These are phyloP conservation scores for Fusarium oligoseptatum DNA, from an alignment of 2,329 filamentous ascomycete genomes.

Conservation along the genomic window DNA sequence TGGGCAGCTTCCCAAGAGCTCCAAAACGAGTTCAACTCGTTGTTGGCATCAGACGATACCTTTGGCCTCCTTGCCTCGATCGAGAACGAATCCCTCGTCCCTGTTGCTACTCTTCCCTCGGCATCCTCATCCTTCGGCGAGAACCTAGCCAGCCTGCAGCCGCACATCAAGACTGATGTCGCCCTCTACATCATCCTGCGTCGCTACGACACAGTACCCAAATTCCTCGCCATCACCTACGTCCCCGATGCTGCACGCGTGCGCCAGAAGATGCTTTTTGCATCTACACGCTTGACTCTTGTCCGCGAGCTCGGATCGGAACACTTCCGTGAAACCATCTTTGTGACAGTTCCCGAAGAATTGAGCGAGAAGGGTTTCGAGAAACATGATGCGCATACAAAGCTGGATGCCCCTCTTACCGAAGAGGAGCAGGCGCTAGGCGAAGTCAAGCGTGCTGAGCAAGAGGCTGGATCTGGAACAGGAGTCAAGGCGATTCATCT, in stretches of 20 bases:
- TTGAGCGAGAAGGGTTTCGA: conserved; percentile 77
- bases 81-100: conserved; percentile 74
- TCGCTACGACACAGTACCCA: conserved; percentile 69
- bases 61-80: conserved; percentile 82
- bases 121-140: conserved; percentile 69
- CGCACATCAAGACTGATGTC: conserved; percentile 74
- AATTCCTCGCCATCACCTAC: conserved; percentile 80
- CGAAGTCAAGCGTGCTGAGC: conserved; percentile 81
- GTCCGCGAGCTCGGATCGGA: conserved; percentile 83
- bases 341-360: conserved; percentile 78
- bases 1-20: conserved; percentile 80
- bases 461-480: conserved; percentile 79
- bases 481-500: conserved; percentile 69
- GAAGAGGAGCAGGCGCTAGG: conserved; percentile 81
- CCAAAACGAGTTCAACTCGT: conserved; percentile 76
- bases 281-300: conserved; percentile 80
- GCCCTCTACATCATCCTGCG: conserved; percentile 83
- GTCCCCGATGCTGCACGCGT: conserved; percentile 84
- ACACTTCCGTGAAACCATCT: conserved; percentile 82
- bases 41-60: conserved; percentile 71
- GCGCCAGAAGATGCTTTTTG: conserved; percentile 89
- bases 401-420: conserved; percentile 77
- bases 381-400: conserved; percentile 77
- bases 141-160: conserved; percentile 73
- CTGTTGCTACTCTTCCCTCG: conserved; percentile 67